Evolutionary conservation across 1,284 basidiomycete genomes (phyloP).

Genomic region (Ceratobasidium sp.): DNA sequence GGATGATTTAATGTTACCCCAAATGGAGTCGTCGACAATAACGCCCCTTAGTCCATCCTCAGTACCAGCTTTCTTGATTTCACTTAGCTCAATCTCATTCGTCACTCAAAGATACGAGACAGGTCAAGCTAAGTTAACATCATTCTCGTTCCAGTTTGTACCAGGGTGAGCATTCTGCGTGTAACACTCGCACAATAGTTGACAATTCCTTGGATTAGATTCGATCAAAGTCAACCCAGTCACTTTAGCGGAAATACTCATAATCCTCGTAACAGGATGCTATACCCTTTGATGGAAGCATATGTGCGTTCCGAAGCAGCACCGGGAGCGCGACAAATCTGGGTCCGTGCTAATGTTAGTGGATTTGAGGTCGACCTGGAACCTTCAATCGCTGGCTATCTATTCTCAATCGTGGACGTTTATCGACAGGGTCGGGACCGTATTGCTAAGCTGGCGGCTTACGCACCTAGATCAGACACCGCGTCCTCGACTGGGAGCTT

Average conservation of each 20-base stretch:
- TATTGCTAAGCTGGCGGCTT: slow-evolving; percentile 65
- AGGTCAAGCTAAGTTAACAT: slow-evolving; percentile 74
- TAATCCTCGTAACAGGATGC: slow-evolving; percentile 73
- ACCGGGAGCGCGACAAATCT: slow-evolving; percentile 62
- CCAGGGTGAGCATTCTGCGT: slow-evolving; percentile 71
- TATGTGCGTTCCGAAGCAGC: slow-evolving; percentile 68
- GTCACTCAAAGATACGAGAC: slow-evolving; percentile 76
- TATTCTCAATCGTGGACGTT: slow-evolving; percentile 84
- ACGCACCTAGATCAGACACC: slow-evolving; percentile 50
- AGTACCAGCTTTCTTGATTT: slow-evolving; percentile 83
- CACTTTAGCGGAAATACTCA: slow-evolving; percentile 80
- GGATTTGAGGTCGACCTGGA: slow-evolving; percentile 89
- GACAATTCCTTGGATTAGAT: slow-evolving; percentile 57
- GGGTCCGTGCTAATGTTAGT: slow-evolving; percentile 76
- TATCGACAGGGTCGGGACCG: slow-evolving; percentile 83
- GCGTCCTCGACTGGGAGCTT: slow-evolving; percentile 8
- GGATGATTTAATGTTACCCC: slow-evolving; percentile 39
- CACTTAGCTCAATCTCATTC: slow-evolving; percentile 77
- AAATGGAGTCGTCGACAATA: slow-evolving; percentile 18
- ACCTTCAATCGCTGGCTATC: slow-evolving; percentile 77
- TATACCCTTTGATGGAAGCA: slow-evolving; percentile 82
- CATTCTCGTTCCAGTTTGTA: slow-evolving; percentile 85
- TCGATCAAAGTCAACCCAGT: slow-evolving; percentile 70
- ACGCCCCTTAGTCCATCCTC: slow-evolving; percentile 48
- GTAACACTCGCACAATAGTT: too few species aligned